phyloP scores from a whole-genome alignment of 768 basidiomycete genomes.

The Lentinula aciculospora region DNA sequence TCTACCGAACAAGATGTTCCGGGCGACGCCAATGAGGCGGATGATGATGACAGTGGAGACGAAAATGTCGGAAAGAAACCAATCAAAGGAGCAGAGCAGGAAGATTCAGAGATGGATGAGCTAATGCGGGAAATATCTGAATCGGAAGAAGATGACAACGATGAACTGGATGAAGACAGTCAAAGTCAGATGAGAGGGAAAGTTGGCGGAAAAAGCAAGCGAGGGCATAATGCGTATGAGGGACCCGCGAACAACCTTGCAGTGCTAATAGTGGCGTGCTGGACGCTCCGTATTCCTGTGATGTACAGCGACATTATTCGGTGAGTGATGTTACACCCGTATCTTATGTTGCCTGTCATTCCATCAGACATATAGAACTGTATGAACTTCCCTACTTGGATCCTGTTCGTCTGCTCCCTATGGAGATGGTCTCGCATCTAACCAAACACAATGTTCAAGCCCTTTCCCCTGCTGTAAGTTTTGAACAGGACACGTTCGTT shows the following conservation, averaged over 20 bases:
- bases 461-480: slow-evolving; percentile 66
- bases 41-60: slow-evolving; percentile 9
- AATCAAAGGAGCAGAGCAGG: slow-evolving; percentile 11
- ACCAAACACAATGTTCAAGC: slow-evolving; percentile 63
- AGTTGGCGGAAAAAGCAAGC: slow-evolving; percentile 4
- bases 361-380: slow-evolving; percentile 60
- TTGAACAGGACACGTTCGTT: slow-evolving; percentile 9
- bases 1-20: slow-evolving; percentile 18
- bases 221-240: slow-evolving; percentile 24
- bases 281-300: slow-evolving; percentile 74
- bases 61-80: slow-evolving; percentile 13
- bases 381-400: slow-evolving; percentile 82
- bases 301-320: slow-evolving; percentile 69
- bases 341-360: slow-evolving; percentile 8
- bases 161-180: slow-evolving; percentile 18
- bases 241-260: slow-evolving; percentile 48
- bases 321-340: slow-evolving; percentile 33
- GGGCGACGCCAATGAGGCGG: slow-evolving; percentile 3
- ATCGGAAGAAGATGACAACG: slow-evolving; percentile 28
- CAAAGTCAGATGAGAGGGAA: neutral
- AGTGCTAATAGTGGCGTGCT: slow-evolving; percentile 69
- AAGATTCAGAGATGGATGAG: slow-evolving; percentile 29
- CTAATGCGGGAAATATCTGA: slow-evolving; percentile 39
- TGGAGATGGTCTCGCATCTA: slow-evolving; percentile 59
- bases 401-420: slow-evolving; percentile 55